These are phyloP conservation scores for Veloboletus limbatus DNA, from an alignment of 1,284 basidiomycete species.

Conservation along the genomic window DNA sequence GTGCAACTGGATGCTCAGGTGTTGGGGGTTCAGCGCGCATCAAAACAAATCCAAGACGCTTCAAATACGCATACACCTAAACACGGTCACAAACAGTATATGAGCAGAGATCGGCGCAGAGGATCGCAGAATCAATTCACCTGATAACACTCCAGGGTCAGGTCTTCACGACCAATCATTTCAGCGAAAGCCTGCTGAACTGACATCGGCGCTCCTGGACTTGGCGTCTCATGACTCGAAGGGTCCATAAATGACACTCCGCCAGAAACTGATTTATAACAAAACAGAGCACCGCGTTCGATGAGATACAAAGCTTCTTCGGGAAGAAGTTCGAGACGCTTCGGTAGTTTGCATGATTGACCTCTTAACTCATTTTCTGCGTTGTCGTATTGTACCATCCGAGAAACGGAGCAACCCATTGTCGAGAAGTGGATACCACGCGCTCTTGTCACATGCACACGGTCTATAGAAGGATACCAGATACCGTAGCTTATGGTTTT, in stretches of 20 bases:
- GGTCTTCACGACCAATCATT: constrained; percentile 75
- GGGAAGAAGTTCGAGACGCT: constrained; percentile 81
- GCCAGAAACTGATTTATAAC: constrained; percentile 55
- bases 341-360: constrained; percentile 42
- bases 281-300: constrained; percentile 84
- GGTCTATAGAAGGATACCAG: constrained; percentile 63
- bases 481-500: constrained; percentile 73
- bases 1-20: constrained; percentile 54
- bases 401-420: constrained; percentile 72
- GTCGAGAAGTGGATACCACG: constrained; percentile 77
- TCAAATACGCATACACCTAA: constrained; percentile 90
- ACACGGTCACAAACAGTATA: background rate
- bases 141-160: constrained; percentile 86
- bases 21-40: constrained; percentile 68
- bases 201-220: constrained; percentile 72
- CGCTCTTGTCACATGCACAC: constrained; percentile 65
- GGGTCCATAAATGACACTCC: constrained; percentile 25
- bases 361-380: constrained; percentile 23
- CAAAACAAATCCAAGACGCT: constrained; percentile 87
- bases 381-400: constrained; percentile 13
- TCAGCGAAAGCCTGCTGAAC: constrained; percentile 87
- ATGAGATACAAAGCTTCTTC: constrained; percentile 94
- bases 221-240: constrained; percentile 37
- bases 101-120: constrained; percentile 5
- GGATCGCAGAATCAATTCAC: constrained; percentile 40